Base-by-base conservation (phyloP, 2,329 filamentous ascomycete genomes). In the Aspergillus oerlinghausenensis region DNA sequence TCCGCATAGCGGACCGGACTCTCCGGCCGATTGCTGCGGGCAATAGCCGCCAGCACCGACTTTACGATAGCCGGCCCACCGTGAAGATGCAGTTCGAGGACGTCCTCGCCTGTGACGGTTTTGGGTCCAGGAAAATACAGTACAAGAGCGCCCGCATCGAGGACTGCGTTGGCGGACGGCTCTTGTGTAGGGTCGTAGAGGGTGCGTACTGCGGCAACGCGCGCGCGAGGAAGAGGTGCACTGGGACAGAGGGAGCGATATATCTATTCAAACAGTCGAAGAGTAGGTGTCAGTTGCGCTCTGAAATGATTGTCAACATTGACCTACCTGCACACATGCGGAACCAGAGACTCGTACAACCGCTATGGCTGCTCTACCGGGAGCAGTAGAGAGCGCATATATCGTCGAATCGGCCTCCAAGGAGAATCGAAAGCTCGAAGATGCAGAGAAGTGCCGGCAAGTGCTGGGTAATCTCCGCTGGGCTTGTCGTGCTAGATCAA, bases 51-150 rank as follows among this genome's bases (percentile, higher is more conserved):
- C 2, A 99, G 80, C 0, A 97, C 89, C 1, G 93, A 90, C 67
- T 89, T 92, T 48, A 97, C 88, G 5, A 94, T 92, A 2, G 94
- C 94, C 2, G 87, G 82, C 0, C 94, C 93, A 28, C 94, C 94
- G 68, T 99, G 94, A n/a, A 97, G 83, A 67, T 99, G 94, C 4
- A 99, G 75, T 71, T 99, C 94, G 1, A 99, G 82, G 1, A 97
- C 81, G 68, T 97, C 91, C 70, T 97, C 92, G 29, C 94, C 94
- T 0, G 94, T 99, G 8, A 90, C 91, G 0, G 92, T 96, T 50
- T 84, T 83, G 0, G 93, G 92, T 0, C 79, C 81, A 0, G 90
- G 89, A 63, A 97, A 96, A 75, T 88, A 90, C 28, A 97, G 81
- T 1, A 96, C 80, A 11, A 97, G 74, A 0, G 94, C 89, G 51